Percentiles rank a stretch among this genome's conserved stretches.
These are phyloP conservation scores for Pichia occidentalis DNA, from an alignment of 805 yeast genomes.

Conservation along the genomic window DNA sequence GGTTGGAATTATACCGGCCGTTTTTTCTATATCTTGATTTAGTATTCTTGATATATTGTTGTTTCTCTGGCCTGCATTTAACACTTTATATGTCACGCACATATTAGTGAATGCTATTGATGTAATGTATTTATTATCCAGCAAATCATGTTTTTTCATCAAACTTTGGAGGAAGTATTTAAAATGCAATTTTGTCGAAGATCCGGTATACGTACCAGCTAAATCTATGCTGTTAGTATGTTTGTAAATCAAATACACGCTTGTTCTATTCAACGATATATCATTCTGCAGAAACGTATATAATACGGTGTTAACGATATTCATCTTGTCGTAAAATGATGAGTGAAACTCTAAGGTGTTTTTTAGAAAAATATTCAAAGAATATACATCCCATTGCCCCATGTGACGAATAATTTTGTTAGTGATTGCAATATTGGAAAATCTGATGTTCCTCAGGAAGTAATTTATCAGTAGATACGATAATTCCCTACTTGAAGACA, in stretches of 20 bases:
- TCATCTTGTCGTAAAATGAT: neutral
- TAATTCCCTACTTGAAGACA: conserved; percentile 1
- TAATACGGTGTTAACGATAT: neutral
- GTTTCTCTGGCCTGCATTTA: neutral
- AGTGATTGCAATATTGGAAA: conserved; percentile 1
- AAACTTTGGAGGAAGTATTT: conserved; percentile 1
- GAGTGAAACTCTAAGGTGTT: conserved; percentile 1
- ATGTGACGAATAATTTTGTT: conserved; percentile 1
- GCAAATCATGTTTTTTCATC: neutral
- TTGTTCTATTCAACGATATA: neutral
- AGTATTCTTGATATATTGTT: neutral
- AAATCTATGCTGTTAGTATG: no score
- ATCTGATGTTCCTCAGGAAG: conserved; percentile 6
- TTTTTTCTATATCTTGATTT: neutral
- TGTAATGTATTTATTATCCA: conserved; percentile 1
- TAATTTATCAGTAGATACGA: conserved; percentile 4
- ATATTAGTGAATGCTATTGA: conserved; percentile 1
- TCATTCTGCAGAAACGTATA: neutral
- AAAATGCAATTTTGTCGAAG: neutral
- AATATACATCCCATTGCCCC: conserved; percentile 5
- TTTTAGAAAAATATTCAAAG: conserved; percentile 9
- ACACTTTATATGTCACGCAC: conserved; percentile 3
- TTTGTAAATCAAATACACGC: conserved; percentile 6
- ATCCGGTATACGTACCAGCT: neutral
- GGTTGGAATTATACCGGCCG: conserved; percentile 7